Evolutionary conservation across 495 filamentous ascomycete species (phyloP).

Genomic region (Halenospora varia): DNA sequence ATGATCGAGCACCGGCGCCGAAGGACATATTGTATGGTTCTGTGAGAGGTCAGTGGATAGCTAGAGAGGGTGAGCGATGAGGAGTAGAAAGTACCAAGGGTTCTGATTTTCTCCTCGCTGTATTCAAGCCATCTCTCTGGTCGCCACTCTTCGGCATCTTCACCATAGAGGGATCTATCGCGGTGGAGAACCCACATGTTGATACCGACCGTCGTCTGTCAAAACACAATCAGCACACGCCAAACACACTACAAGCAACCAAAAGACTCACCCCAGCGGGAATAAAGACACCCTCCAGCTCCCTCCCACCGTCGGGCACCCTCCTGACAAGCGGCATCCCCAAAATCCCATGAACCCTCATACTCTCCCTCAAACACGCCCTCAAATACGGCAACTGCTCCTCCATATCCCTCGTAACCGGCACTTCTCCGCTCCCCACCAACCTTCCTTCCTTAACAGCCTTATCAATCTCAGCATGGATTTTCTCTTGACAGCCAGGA

Average conservation of each 20-base stretch:
- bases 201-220: slow-evolving; percentile 11
- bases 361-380: slow-evolving; percentile 14
- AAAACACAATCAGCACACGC: neutral
- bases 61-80: neutral
- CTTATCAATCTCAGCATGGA: slow-evolving; percentile 26
- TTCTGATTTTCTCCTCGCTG: neutral
- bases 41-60: neutral
- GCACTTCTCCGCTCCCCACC: neutral
- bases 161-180: slow-evolving; percentile 44
- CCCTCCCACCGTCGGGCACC: slow-evolving; percentile 6
- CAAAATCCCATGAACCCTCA: slow-evolving; percentile 9
- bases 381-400: slow-evolving; percentile 3
- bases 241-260: neutral
- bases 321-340: slow-evolving; percentile 3
- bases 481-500: slow-evolving; percentile 16
- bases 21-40: neutral
- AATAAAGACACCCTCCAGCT: slow-evolving; percentile 3
- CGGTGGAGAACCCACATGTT: slow-evolving; percentile 11
- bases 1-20: neutral
- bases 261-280: neutral
- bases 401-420: slow-evolving; percentile 3
- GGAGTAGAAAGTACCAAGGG: slow-evolving; percentile 8
- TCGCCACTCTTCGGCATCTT: slow-evolving; percentile 56
- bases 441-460: slow-evolving; percentile 7
- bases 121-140: slow-evolving; percentile 63